phyloP scores from a whole-genome alignment of 2,329 filamentous ascomycete genomes.

The Talaromyces funiculosus region DNA sequence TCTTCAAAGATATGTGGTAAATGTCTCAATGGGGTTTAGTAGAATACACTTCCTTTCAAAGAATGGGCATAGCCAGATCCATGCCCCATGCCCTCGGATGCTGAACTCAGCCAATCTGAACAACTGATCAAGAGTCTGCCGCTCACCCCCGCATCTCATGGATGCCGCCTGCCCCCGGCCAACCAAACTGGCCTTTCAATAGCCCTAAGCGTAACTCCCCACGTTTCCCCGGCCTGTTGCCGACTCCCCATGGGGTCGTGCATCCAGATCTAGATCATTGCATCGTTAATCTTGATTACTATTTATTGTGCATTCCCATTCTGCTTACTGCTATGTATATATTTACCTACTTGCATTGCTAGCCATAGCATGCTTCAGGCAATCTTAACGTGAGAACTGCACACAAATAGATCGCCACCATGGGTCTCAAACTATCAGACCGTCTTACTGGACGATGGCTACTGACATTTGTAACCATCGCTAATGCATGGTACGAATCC shows the following conservation, averaged over 20 bases:
- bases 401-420: background rate
- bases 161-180: background rate
- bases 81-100: background rate
- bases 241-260: slow-evolving; percentile 6
- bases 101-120: background rate
- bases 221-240: background rate
- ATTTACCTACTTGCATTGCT: background rate
- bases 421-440: slow-evolving; percentile 3
- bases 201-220: background rate
- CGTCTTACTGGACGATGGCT: slow-evolving; percentile 18
- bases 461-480: slow-evolving; percentile 22
- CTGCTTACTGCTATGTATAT: too few relatives aligned
- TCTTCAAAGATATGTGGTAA: too few relatives aligned
- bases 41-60: background rate
- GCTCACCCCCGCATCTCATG: background rate
- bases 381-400: background rate
- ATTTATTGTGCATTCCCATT: background rate
- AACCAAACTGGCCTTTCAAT: background rate
- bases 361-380: background rate
- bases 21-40: background rate
- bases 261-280: background rate
- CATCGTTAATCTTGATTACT: background rate
- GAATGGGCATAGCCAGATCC: background rate
- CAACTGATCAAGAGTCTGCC: background rate
- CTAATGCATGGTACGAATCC: slow-evolving; percentile 19